Percentiles rank a stretch among this genome's conserved stretches.
Evolutionary conservation across 78 protist genomes (phyloP).

Genomic region (Isochrysis galbana): DNA sequence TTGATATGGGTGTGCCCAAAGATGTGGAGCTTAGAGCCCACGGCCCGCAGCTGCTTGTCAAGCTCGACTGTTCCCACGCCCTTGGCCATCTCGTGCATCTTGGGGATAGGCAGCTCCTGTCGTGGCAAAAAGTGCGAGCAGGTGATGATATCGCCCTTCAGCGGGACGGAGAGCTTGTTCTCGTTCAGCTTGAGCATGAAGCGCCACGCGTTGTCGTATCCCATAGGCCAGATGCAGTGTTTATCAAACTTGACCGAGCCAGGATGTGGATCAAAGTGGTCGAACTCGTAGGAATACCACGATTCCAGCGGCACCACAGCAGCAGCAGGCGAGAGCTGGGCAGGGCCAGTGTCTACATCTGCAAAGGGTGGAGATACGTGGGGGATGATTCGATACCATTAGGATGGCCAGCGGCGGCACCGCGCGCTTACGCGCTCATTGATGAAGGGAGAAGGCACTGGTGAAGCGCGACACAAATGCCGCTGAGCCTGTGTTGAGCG

Average conservation of each 20-base stretch:
- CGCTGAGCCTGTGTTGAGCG: too few species aligned
- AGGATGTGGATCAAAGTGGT: background rate
- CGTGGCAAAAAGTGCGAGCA: conserved; percentile 20
- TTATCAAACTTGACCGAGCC: background rate
- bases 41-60: background rate
- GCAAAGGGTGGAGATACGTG: too few species aligned
- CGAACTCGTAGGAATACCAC: background rate
- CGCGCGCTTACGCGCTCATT: too few species aligned
- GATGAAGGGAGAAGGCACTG: too few species aligned
- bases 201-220: background rate
- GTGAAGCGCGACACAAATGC: too few species aligned
- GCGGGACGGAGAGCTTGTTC: too few species aligned
- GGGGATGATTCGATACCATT: too few species aligned
- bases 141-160: background rate
- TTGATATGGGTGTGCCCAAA: conserved; percentile 16
- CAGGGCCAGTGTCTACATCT: conserved; percentile 8
- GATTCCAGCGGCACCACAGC: background rate
- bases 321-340: background rate
- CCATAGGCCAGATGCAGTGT: background rate
- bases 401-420: too few species aligned
- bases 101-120: background rate
- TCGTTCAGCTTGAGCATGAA: conserved; percentile 3
- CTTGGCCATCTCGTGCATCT: background rate
- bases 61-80: background rate
- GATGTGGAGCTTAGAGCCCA: background rate